A percentile compares a stretch with the other conserved stretches of the same genome.
phyloP scores from a whole-genome alignment of 2,329 filamentous ascomycete genomes.

The Sclerotinia subarctica region DNA sequence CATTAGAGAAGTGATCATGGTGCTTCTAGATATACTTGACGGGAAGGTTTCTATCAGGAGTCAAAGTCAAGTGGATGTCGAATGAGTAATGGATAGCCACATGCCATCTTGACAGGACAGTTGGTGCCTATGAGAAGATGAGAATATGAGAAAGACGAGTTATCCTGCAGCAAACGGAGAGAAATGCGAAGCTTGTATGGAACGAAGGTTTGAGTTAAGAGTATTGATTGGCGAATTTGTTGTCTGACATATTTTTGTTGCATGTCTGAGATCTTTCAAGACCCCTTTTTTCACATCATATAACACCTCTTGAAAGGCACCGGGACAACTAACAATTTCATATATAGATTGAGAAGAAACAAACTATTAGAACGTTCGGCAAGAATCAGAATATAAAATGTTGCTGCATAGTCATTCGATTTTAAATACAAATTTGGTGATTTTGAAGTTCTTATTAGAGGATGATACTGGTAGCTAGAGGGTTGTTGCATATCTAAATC shows the following conservation, averaged over 20 bases:
- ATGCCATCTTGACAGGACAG: too few relatives aligned
- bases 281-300: background rate
- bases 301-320: background rate
- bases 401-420: too few relatives aligned
- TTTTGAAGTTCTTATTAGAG: background rate
- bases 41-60: background rate
- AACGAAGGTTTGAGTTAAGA: background rate
- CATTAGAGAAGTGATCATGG: conserved; percentile 30
- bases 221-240: background rate
- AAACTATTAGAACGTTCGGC: rapidly evolving
- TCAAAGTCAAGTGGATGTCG: background rate
- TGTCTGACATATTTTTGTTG: background rate
- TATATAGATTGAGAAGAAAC: background rate
- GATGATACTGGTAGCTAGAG: background rate
- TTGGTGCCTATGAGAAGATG: background rate
- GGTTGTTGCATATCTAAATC: background rate
- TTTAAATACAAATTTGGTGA: background rate
- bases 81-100: background rate
- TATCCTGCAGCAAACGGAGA: too few relatives aligned
- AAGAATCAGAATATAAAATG: background rate
- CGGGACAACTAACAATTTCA: background rate
- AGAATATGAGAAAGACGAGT: background rate
- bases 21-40: too few relatives aligned
- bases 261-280: background rate
- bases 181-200: background rate